These are phyloP conservation scores for Plasmodium blacklocki DNA, from an alignment of 169 alveolate species.

Conservation along the genomic window DNA sequence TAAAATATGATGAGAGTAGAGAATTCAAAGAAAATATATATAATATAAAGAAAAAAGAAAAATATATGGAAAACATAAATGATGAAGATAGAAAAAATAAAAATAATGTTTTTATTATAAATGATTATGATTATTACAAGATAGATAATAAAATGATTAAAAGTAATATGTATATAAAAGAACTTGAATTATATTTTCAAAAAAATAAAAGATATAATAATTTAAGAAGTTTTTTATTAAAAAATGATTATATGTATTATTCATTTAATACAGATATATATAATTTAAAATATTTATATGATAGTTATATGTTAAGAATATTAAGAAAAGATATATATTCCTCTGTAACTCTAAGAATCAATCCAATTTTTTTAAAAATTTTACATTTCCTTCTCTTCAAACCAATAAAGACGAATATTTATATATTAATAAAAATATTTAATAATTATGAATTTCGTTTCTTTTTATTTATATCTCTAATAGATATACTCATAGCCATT, in stretches of 20 bases:
- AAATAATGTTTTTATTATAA: not conserved
- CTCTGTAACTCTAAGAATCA: slow-evolving; percentile 23
- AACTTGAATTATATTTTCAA: slow-evolving; percentile 23
- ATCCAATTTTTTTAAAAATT: slow-evolving; percentile 29
- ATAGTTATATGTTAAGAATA: slow-evolving; percentile 33
- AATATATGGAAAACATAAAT: not conserved
- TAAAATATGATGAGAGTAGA: too few relatives aligned
- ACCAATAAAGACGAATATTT: not conserved
- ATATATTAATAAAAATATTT: not conserved
- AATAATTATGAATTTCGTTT: slow-evolving; percentile 33
- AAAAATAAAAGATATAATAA: slow-evolving; percentile 30
- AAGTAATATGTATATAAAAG: not conserved
- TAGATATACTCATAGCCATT: slow-evolving; percentile 33
- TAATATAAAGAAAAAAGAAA: not conserved
- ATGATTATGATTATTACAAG: too few relatives aligned
- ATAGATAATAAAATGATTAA: not conserved
- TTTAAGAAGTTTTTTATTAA: slow-evolving; percentile 14
- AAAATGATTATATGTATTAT: slow-evolving; percentile 67
- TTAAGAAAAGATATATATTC: slow-evolving; percentile 18
- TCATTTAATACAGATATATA: slow-evolving; percentile 61
- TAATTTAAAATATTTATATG: slow-evolving; percentile 56
- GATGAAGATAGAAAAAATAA: not conserved
- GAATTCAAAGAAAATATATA: not conserved
- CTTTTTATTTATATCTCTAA: slow-evolving; percentile 20
- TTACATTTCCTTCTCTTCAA: slow-evolving; percentile 22